A percentile compares a stretch with the other conserved stretches of the same genome.
These are phyloP conservation scores for Hymenoscyphus repandus DNA, from an alignment of 2,329 filamentous ascomycete genomes.

Conservation along the genomic window DNA sequence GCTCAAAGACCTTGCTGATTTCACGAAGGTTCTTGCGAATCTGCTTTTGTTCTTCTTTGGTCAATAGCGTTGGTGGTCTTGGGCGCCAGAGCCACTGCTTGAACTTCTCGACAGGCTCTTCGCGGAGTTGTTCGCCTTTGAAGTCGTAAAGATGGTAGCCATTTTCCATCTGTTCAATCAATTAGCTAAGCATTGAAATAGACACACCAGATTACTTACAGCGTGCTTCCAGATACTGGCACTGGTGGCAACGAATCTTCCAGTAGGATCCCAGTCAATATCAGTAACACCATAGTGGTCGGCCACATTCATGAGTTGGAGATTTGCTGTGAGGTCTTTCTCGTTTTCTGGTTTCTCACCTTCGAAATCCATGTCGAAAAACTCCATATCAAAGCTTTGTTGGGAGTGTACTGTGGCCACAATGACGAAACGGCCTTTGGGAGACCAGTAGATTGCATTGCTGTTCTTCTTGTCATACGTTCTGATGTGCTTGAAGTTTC, in stretches of 20 bases:
- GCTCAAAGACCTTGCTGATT: slow-evolving; percentile 91
- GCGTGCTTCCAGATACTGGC: slow-evolving; percentile 94
- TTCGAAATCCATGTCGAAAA: slow-evolving; percentile 97
- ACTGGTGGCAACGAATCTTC: slow-evolving; percentile 88
- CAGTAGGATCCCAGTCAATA: slow-evolving; percentile 96
- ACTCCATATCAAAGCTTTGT: slow-evolving; percentile 92
- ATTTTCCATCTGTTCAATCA: slow-evolving; percentile 78
- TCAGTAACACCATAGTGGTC: slow-evolving; percentile 98
- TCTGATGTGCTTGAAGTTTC: slow-evolving; percentile 94
- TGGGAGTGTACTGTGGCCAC: slow-evolving; percentile 89
- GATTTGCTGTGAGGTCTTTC: slow-evolving; percentile 90
- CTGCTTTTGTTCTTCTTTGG: slow-evolving; percentile 94
- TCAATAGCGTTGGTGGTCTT: slow-evolving; percentile 81
- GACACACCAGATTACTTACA: slow-evolving; percentile 51
- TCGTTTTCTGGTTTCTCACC: slow-evolving; percentile 90
- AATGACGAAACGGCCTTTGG: slow-evolving; percentile 89
- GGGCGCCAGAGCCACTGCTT: slow-evolving; percentile 97
- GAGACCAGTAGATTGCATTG: slow-evolving; percentile 99
- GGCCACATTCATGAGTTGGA: slow-evolving; percentile 87
- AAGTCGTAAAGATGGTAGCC: slow-evolving; percentile 98
- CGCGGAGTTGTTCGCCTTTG: slow-evolving; percentile 79
- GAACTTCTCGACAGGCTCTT: slow-evolving; percentile 93
- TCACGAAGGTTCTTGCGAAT: slow-evolving; percentile 98
- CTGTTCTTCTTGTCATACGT: slow-evolving; percentile 99
- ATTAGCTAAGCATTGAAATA: slow-evolving; percentile 20